Conservation (phyloP, 768 basidiomycete species). For the Leccinum aurantiacum region DNA sequence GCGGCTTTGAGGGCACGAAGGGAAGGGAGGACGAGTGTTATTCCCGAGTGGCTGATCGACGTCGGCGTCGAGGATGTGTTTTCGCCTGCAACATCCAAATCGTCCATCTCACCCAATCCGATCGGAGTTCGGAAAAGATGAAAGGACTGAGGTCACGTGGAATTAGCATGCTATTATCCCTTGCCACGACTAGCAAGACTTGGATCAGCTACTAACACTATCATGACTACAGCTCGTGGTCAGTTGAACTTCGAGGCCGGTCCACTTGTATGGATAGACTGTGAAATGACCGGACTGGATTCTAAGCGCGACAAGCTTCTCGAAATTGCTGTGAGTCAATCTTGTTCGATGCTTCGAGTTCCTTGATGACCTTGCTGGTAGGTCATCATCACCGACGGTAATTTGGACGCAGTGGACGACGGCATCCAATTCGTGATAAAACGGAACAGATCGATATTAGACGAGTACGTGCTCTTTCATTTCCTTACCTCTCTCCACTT, state of each 20-base stretch:
- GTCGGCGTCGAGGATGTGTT: constrained; percentile 32
- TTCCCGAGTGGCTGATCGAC: constrained; percentile 41
- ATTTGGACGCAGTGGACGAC: constrained; percentile 76
- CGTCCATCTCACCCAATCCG: constrained; percentile 29
- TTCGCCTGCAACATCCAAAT: constrained; percentile 30
- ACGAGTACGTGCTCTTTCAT: constrained; percentile 50
- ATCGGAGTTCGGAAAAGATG: neutral
- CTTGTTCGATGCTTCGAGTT: neutral
- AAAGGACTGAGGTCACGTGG: neutral
- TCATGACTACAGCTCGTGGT: neutral
- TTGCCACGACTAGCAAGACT: too few species aligned
- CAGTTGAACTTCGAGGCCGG: constrained; percentile 12
- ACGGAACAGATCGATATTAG: constrained; percentile 67
- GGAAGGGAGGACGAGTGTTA: constrained; percentile 69
- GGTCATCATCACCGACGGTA: constrained; percentile 87
- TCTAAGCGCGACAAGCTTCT: constrained; percentile 66
- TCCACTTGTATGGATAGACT: constrained; percentile 66
- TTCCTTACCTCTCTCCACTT: neutral
- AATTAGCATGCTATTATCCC: neutral
- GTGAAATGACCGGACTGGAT: constrained; percentile 84
- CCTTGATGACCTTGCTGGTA: constrained; percentile 28
- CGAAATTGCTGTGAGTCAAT: constrained; percentile 62
- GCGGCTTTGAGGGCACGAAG: constrained; percentile 59
- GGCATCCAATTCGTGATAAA: constrained; percentile 76
- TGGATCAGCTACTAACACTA: too few species aligned